Base-by-base conservation (phyloP, 306 rosid species). In the Mimosa pudica region DNA sequence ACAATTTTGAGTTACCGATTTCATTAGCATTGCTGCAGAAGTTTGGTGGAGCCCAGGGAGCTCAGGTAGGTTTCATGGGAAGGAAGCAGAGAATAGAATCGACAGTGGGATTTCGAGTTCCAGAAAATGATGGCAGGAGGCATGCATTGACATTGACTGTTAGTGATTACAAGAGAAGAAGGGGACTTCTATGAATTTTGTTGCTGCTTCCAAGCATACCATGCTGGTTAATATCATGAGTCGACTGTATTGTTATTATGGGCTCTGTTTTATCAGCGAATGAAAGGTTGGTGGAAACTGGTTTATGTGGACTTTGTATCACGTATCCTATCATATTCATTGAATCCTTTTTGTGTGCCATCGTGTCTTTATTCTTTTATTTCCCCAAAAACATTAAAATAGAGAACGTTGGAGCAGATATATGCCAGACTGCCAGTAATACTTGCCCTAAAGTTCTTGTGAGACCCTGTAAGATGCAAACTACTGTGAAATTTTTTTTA, bases 1-100 rank as follows among this genome's bases (percentile, higher is more conserved):
- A 93, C 75, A 78, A 88, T 86, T 95, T 95, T 44, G 99, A 95
- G 85, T 87, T 95, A 78, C 99, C 98, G 71, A 90, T 95, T 74
- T 95, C 99, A 32, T 79, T 95, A 84, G 57, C 94, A 10, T 2
- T 70, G n/a, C 97, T 93, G 58, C 93, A 91, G 76, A 91, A 88
- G 83, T 91, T 88, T 68, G 99, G 99, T 47, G 97, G 98, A 48
- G 81, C 98, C 0, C 82, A 84, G 57, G 98, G 98, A 68, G 94
- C 83, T 79, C 92, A 85, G 75, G 88, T 89, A 62, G 99, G 94
- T 52, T 88, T 89, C 81, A 85, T 93, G 84, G 93, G 92, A 0
- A 89, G 83, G 73, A 95, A 91, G 74, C 99, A 91, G 52, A 86
- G 87, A 75, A 81, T 93, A 51, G 99, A 95, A 85, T 86, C 94